Conservation (phyloP, 2,329 filamentous ascomycete genomes). For the Sphaerostilbella broomeana region DNA sequence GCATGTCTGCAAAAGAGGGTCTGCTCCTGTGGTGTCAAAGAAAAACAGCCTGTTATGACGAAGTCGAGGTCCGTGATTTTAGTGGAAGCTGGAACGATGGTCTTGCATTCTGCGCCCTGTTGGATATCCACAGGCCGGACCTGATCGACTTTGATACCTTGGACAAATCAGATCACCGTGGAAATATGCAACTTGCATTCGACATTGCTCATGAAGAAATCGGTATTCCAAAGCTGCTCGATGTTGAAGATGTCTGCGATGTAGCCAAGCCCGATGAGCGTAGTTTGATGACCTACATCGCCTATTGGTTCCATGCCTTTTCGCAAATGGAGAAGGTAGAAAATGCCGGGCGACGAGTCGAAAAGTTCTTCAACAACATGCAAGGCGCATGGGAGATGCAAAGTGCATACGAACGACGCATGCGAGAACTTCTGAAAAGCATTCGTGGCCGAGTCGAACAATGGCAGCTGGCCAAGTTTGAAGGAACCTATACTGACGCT, state of each 20-base stretch:
- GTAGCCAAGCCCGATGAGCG: slow-evolving; percentile 93
- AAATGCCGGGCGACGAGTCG: slow-evolving; percentile 89
- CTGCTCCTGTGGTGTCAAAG: slow-evolving; percentile 94
- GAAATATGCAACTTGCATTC: slow-evolving; percentile 97
- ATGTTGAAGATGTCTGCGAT: slow-evolving; percentile 97
- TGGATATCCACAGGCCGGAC: slow-evolving; percentile 95
- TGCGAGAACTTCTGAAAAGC: slow-evolving; percentile 71
- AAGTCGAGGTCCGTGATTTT: slow-evolving; percentile 92
- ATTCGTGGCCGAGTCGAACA: slow-evolving; percentile 65
- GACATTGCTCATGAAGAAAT: slow-evolving; percentile 95
- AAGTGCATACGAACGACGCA: slow-evolving; percentile 85
- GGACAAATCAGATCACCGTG: slow-evolving; percentile 88
- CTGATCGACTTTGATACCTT: slow-evolving; percentile 93
- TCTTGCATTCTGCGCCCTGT: slow-evolving; percentile 87
- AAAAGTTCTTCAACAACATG: slow-evolving; percentile 99
- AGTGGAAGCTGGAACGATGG: slow-evolving; percentile 96
- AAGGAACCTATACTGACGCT: slow-evolving; percentile 86
- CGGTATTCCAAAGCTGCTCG: slow-evolving; percentile 88
- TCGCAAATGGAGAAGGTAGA: slow-evolving; percentile 98
- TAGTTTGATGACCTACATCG: slow-evolving; percentile 98
- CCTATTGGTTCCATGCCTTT: slow-evolving; percentile 99
- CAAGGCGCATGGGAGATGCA: slow-evolving; percentile 99
- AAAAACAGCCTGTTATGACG: slow-evolving; percentile 97
- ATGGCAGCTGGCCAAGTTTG: slow-evolving; percentile 78
- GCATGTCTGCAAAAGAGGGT: slow-evolving; percentile 95